Evolutionary conservation across 495 filamentous ascomycete species (phyloP).

Genomic region (Penicillium riverlandense): DNA sequence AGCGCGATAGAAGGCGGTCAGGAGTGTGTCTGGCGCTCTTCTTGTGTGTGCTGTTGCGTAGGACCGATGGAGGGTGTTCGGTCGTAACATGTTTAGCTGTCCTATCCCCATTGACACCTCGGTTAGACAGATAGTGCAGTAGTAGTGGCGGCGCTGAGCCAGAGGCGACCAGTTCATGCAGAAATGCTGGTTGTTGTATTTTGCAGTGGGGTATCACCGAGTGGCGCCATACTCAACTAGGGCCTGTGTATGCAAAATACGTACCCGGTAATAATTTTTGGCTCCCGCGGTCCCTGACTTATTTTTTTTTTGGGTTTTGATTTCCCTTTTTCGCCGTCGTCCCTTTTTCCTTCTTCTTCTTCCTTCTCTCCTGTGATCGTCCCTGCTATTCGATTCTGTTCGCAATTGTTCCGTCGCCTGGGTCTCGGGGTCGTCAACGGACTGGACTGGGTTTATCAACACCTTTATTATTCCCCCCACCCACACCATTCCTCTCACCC

Average conservation of each 20-base stretch:
- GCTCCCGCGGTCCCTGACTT: too few relatives aligned
- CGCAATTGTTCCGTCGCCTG: neutral
- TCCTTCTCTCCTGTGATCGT: slow-evolving; percentile 2
- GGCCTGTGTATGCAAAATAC: slow-evolving; percentile 2
- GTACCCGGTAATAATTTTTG: too few relatives aligned
- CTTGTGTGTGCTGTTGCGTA: too few relatives aligned
- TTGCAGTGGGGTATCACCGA: too few relatives aligned
- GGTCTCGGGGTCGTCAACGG: too few relatives aligned
- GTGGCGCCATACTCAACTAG: neutral
- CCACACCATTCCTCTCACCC: neutral
- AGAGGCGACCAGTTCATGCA: slow-evolving; percentile 1
- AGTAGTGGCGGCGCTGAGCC: neutral
- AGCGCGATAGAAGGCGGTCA: too few relatives aligned
- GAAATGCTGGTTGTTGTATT: neutral
- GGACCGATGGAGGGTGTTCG: too few relatives aligned
- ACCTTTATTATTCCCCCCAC: neutral
- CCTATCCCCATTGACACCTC: too few relatives aligned
- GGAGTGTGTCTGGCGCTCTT: too few relatives aligned
- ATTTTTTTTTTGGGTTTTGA: too few relatives aligned
- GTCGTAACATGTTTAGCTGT: too few relatives aligned
- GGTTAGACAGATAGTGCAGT: neutral
- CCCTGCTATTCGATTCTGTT: neutral
- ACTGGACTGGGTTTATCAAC: neutral
- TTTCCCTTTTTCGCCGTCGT: neutral
- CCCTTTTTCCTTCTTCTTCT: slow-evolving; percentile 7